A percentile compares a stretch with the other conserved stretches of the same genome.
Conservation (phyloP, 352 stramenopile species). For the Globisporangium apiculatum region DNA sequence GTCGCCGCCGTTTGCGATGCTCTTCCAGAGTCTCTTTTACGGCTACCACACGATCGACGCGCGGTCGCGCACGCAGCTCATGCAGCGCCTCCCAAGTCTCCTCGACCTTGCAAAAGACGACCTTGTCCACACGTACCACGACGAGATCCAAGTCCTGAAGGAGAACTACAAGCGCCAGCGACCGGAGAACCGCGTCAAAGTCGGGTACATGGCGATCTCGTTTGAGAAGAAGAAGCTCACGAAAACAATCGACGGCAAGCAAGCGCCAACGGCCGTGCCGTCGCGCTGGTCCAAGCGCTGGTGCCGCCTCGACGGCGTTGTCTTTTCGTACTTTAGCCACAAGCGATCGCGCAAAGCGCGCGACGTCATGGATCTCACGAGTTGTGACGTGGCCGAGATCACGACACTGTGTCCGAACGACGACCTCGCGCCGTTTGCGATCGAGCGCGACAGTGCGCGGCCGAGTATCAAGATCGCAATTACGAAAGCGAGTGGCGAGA, state of each 20-base stretch:
- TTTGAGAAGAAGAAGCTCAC: slow-evolving; percentile 58
- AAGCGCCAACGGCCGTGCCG: slow-evolving; percentile 45
- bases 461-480: slow-evolving; percentile 69
- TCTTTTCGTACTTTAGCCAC: slow-evolving; percentile 79
- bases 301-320: slow-evolving; percentile 69
- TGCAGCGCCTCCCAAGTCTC: slow-evolving; percentile 63
- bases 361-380: slow-evolving; percentile 64
- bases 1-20: slow-evolving; percentile 39
- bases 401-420: slow-evolving; percentile 37
- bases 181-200: slow-evolving; percentile 74
- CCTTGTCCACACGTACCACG: slow-evolving; percentile 77
- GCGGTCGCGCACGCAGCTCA: slow-evolving; percentile 41
- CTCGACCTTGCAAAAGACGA: slow-evolving; percentile 73
- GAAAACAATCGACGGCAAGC: slow-evolving; percentile 49
- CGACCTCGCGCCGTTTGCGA: slow-evolving; percentile 49
- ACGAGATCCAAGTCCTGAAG: slow-evolving; percentile 72
- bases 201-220: slow-evolving; percentile 67
- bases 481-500: slow-evolving; percentile 56
- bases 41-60: slow-evolving; percentile 62
- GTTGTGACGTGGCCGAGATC: slow-evolving; percentile 67
- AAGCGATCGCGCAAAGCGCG: slow-evolving; percentile 68
- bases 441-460: slow-evolving; percentile 33
- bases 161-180: slow-evolving; percentile 83
- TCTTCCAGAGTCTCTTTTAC: slow-evolving; percentile 70
- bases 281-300: slow-evolving; percentile 81